Conservation (phyloP, 352 stramenopile genomes). For the Globisporangium echinulatum region DNA sequence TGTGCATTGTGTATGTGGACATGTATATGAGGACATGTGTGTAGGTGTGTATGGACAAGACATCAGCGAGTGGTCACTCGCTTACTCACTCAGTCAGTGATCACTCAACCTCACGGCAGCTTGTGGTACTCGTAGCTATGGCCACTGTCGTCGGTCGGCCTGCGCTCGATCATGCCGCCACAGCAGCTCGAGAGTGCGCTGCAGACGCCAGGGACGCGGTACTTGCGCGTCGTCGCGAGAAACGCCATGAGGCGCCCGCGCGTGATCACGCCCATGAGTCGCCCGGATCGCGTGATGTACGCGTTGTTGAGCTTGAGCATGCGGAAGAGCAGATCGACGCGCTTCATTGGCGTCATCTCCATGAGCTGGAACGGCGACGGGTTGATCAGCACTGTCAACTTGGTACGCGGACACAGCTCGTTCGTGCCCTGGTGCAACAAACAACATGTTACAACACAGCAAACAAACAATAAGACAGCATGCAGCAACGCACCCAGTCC, state of each 20-base stretch:
- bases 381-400: slow-evolving; percentile 70
- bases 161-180: slow-evolving; percentile 1
- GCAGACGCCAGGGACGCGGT: slow-evolving; percentile 42
- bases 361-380: slow-evolving; percentile 78
- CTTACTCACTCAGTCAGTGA: too few relatives aligned
- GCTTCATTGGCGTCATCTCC: slow-evolving; percentile 80
- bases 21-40: background rate
- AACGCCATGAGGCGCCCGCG: slow-evolving; percentile 77
- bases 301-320: slow-evolving; percentile 89
- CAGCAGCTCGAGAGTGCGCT: slow-evolving; percentile 34
- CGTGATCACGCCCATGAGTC: slow-evolving; percentile 73
- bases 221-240: slow-evolving; percentile 59
- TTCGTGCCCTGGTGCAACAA: slow-evolving; percentile 29
- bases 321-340: slow-evolving; percentile 80
- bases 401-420: slow-evolving; percentile 47
- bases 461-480: background rate
- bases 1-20: background rate
- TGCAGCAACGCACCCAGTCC: slow-evolving; percentile 41
- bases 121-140: slow-evolving; percentile 3
- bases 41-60: too few relatives aligned
- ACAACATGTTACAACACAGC: slow-evolving; percentile 4
- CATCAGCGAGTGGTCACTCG: too few relatives aligned
- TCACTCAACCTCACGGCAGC: background rate
- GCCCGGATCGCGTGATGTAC: slow-evolving; percentile 77
- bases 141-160: background rate